These are phyloP conservation scores for Mycena kentingensis DNA, from an alignment of 768 basidiomycete genomes.

Conservation along the genomic window DNA sequence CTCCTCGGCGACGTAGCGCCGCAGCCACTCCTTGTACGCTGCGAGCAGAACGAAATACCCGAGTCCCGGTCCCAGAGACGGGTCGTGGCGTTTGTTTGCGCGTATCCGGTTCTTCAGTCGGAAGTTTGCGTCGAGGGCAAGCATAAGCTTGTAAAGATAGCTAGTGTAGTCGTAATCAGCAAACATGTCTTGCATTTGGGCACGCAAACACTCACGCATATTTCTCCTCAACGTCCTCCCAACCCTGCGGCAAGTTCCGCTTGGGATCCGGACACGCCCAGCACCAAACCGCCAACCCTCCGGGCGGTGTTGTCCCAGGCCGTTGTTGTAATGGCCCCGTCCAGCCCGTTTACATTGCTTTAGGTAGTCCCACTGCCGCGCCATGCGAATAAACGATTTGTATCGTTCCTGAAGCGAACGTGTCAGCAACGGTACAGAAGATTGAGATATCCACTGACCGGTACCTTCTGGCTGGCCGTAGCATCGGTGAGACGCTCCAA, in stretches of 20 bases:
- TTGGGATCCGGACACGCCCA: slow-evolving; percentile 19
- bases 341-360: slow-evolving; percentile 10
- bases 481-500: slow-evolving; percentile 6
- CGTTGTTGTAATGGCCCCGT: neutral
- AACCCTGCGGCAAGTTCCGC: slow-evolving; percentile 16
- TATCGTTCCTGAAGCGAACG: slow-evolving; percentile 8
- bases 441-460: neutral
- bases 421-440: neutral
- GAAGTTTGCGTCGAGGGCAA: slow-evolving; percentile 25
- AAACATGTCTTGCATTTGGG: neutral
- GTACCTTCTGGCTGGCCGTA: neutral
- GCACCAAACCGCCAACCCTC: slow-evolving; percentile 13
- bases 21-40: slow-evolving; percentile 9
- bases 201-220: slow-evolving; percentile 4
- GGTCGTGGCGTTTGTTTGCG: slow-evolving; percentile 14
- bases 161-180: slow-evolving; percentile 13
- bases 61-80: slow-evolving; percentile 10
- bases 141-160: slow-evolving; percentile 8
- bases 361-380: neutral
- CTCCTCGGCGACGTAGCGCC: slow-evolving; percentile 4
- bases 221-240: slow-evolving; percentile 7
- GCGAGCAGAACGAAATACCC: slow-evolving; percentile 16
- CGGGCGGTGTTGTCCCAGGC: slow-evolving; percentile 1
- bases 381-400: neutral
- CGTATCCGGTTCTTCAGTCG: slow-evolving; percentile 14